Evolutionary conservation across 495 filamentous ascomycete genomes (phyloP), one percentile per base, ranked within the genome.

Genomic region (Penicillium fimorum): DNA sequence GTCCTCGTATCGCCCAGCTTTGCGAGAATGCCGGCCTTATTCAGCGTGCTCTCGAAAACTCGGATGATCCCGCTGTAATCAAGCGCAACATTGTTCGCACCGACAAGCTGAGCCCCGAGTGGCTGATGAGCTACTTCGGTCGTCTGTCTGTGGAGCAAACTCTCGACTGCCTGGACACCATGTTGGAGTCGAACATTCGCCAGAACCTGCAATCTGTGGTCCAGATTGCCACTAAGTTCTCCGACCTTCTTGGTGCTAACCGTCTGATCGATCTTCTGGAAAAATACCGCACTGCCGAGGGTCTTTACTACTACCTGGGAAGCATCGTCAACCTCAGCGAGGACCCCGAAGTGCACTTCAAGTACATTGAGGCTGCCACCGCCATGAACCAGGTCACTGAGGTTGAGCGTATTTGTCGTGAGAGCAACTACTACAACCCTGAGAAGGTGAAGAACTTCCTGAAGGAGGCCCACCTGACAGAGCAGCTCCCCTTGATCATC

Each of bases 361-460:
- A 99, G 80, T 99, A 99, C 72, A 95, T 99, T 50, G 91, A 97
- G 76, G 92, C 95, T 53, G 94, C 95, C 32, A 96, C 93, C 47
- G 85, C 84, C 65, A 95, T 95, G 83, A 83, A 83, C 9, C 93
- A 99, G 70, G 82, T 96, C 61, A 89, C 87, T 53, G 94, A 99
- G 68, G 94, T 99, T 35, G 94, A 97, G 79, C 89, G 94, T 27
- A 91, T 99, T 68, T 97, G 92, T 76, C 86, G 94, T 51, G 94
- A 99, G 69, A 96, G 89, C 80, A 91, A 87, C 78, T 85, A 84
- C 69, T 97, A 93, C 80, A 96, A 97, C 72, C 84, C 92, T 0
- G 92, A 96, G 72, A 94, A 96, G 78, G 93, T 97, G 47, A 97
- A 97, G 79, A 99, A 99, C 80, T 99, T 97, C 84, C 80, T 99